Percentiles rank a stretch among this genome's conserved stretches.
Conservation (phyloP, 2,329 filamentous ascomycete genomes). For the Colletotrichum simmondsii region DNA sequence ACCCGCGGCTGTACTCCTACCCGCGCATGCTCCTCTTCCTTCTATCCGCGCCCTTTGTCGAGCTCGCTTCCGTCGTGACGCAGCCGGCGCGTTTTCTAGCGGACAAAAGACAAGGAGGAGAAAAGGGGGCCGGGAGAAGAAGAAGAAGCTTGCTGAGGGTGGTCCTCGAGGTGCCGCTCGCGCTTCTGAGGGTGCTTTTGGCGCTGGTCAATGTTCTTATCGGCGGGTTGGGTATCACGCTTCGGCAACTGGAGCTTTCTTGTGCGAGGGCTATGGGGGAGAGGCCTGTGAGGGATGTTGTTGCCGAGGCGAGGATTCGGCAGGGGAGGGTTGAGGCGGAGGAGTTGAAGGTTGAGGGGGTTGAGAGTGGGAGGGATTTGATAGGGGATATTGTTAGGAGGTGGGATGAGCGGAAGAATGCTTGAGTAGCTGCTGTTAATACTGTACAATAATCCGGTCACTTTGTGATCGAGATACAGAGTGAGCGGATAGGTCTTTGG, state of each 20-base stretch:
- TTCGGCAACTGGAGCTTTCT: background rate
- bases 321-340: conserved; percentile 24
- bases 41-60: background rate
- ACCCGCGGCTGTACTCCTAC: conserved; percentile 23
- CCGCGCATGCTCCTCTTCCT: conserved; percentile 26
- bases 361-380: conserved; percentile 1
- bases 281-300: conserved; percentile 10
- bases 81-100: conserved; percentile 1
- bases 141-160: background rate
- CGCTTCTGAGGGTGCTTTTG: background rate
- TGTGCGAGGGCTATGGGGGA: conserved; percentile 24
- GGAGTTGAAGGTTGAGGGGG: background rate
- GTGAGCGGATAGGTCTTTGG: background rate
- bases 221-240: background rate
- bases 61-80: background rate
- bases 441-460: background rate
- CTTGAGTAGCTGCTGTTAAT: background rate
- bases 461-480: too few species aligned
- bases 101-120: background rate
- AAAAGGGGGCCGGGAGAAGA: background rate
- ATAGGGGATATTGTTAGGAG: conserved; percentile 5
- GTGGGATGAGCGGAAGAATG: conserved; percentile 18
- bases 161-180: background rate
- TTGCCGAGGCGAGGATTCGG: conserved; percentile 19
- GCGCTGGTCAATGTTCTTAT: conserved; percentile 8